Conservation (phyloP, 371 early-diverging fungal species). For the Apophysomyces ossiformis region DNA sequence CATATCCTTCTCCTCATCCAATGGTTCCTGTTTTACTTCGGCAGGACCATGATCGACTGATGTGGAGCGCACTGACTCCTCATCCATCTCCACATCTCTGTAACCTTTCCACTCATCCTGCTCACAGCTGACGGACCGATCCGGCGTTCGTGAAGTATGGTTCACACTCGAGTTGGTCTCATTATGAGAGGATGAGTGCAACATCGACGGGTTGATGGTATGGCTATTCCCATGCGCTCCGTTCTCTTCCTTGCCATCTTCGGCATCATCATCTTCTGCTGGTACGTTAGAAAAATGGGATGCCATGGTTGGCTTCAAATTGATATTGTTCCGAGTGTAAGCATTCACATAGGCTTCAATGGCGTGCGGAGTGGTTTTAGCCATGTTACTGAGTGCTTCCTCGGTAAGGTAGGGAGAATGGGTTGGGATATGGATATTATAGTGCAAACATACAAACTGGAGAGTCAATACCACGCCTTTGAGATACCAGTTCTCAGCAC, state of each 20-base stretch:
- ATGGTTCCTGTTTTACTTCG: conserved; percentile 5
- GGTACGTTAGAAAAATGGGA: conserved; percentile 33
- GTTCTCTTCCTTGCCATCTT: not conserved
- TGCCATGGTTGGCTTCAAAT: conserved; percentile 42
- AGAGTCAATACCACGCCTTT: conserved; percentile 58
- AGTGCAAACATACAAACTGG: conserved; percentile 49
- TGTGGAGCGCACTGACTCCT: not conserved
- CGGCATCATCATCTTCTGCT: conserved; percentile 7
- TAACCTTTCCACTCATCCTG: not conserved
- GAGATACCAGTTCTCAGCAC: conserved; percentile 62
- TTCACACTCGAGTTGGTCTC: conserved; percentile 44
- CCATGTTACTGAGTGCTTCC: conserved; percentile 35
- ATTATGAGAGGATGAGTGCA: conserved; percentile 42
- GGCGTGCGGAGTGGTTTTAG: conserved; percentile 39
- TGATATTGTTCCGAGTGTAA: conserved; percentile 40
- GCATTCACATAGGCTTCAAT: conserved; percentile 48
- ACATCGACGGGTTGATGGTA: not conserved
- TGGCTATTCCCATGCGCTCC: not conserved
- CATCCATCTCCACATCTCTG: conserved; percentile 14
- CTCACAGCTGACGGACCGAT: not conserved
- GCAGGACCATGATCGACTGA: not conserved
- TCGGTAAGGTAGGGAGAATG: conserved; percentile 47
- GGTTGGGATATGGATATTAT: conserved; percentile 42
- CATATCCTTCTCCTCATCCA: conserved; percentile 10
- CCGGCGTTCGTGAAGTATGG: not conserved